A percentile compares a stretch with the other conserved stretches of the same genome.
Evolutionary conservation across 257 asterid species (phyloP).

Genomic region (Solanum megistacrolobum): DNA sequence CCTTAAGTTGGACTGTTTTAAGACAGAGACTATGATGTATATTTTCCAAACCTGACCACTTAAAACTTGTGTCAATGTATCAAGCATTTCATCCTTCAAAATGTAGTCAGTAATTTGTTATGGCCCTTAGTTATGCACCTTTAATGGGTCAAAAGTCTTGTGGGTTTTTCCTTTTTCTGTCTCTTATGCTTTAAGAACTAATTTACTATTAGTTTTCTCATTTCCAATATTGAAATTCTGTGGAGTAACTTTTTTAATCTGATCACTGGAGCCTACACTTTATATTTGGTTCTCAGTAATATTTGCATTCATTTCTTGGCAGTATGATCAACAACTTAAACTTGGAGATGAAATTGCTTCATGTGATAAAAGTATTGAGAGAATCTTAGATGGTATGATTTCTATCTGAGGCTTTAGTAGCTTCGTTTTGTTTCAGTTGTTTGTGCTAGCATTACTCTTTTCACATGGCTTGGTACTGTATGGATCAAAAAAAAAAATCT

Average conservation of each 20-base stretch:
- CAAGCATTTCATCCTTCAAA: neutral
- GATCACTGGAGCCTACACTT: neutral
- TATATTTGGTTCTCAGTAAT: neutral
- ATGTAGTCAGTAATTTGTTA: neutral
- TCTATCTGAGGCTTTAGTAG: constrained; percentile 3
- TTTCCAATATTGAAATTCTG: neutral
- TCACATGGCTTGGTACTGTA: neutral
- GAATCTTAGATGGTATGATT: constrained; percentile 20
- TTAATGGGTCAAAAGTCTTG: neutral
- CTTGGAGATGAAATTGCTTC: constrained; percentile 11
- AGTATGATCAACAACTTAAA: constrained; percentile 9
- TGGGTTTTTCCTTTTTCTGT: neutral
- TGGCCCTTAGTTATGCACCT: neutral
- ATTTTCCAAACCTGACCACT: neutral
- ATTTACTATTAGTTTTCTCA: neutral
- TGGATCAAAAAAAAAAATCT: neutral
- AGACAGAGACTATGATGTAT: neutral
- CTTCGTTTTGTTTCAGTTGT: neutral
- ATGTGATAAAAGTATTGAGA: constrained; percentile 13
- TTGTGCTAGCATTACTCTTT: neutral
- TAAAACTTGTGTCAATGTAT: neutral
- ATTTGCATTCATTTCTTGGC: constrained; percentile 1
- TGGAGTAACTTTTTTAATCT: neutral
- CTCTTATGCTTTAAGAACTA: neutral
- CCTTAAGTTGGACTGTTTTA: neutral